These are phyloP conservation scores for Avicennia marina DNA, from an alignment of 257 asterid genomes.

Conservation along the genomic window DNA sequence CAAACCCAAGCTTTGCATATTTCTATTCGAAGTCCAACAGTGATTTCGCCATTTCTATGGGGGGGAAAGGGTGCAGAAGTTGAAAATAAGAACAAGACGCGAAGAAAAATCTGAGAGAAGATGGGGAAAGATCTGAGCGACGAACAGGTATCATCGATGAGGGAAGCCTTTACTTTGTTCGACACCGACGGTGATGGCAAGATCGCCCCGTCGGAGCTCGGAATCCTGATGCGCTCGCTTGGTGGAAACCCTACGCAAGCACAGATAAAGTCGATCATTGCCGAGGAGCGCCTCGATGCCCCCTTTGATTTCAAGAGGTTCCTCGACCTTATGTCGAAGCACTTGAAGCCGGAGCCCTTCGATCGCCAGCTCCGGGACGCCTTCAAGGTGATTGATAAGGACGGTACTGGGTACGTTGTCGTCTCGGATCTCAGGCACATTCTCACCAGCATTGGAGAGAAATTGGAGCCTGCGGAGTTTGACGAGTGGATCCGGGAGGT, in stretches of 20 bases:
- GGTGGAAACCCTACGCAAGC: conserved; percentile 98
- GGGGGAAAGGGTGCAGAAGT: no score
- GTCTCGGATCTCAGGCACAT: conserved; percentile 95
- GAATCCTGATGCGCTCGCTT: conserved; percentile 94
- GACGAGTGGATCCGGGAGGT: conserved; percentile 99
- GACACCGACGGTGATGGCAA: conserved; percentile 96
- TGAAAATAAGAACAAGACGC: no score
- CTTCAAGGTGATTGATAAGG: conserved; percentile 95
- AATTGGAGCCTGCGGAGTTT: conserved; percentile 88
- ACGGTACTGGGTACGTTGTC: conserved; percentile 73
- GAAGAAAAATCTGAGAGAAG: conserved; percentile 5
- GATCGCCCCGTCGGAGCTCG: conserved; percentile 90
- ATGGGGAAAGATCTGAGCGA: conserved; percentile 89
- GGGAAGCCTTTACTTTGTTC: conserved; percentile 89
- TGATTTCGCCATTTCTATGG: no score
- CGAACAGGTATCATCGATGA: conserved; percentile 81
- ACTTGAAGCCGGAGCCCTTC: conserved; percentile 92
- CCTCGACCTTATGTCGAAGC: conserved; percentile 82
- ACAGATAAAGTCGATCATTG: conserved; percentile 71
- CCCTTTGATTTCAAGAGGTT: conserved; percentile 80
- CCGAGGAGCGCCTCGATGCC: conserved; percentile 67
- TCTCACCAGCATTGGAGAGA: no score
- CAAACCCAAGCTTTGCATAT: no score
- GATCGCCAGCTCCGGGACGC: conserved; percentile 97
- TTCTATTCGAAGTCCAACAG: no score